Base-by-base conservation (phyloP, 805 yeast genomes). In the Saccharomycopsis olivae region DNA sequence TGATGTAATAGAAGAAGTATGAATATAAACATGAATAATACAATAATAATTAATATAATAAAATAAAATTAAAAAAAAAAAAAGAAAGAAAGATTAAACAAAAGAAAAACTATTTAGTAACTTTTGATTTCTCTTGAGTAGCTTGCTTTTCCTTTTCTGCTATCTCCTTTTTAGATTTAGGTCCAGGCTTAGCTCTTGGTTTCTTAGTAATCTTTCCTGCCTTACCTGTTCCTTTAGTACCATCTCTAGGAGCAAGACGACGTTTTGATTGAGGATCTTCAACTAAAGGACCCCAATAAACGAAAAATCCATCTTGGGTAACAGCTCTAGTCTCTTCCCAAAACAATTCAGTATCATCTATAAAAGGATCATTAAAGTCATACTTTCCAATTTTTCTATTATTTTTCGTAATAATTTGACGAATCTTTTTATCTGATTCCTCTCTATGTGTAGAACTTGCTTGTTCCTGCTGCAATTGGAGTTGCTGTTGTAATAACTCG, bases 311-410 rank as follows among this genome's bases (percentile, higher is more conserved):
- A 53, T 92, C 97, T 49, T 82, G 82, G 1, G 96, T 87, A 1
- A 89, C 77, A 2, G 89, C 88, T 6, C 94, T 77, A 52, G 83
- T 94, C 57, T 88, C 96, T 59, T 92, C 98, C 82, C 92, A 82
- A 42, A 75, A 71, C 50, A 87, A 64, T 59, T 92, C 99, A 13
- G 85, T 73, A 59, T 92, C 98, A 61, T 92, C 99, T 43, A 92
- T 92, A 53, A 92, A 92, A 2, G 97, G 98, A 58, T 92, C 99
- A 45, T 83, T 78, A 36, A 74, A 66, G 56, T 92, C 98, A 59
- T 92, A 92, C 54, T 84, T 86, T 2, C 96, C 96, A 27, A 87
- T 85, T 48, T 82, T 73, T 39, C 87, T 71, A 52, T 80, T 80
- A 29, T 40, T 43, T 17, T 21, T 31, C 8, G 47, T 43, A 15